Base-by-base conservation (phyloP, 1,139 yeast species). In the Saccharomycopsis hybrid region DNA sequence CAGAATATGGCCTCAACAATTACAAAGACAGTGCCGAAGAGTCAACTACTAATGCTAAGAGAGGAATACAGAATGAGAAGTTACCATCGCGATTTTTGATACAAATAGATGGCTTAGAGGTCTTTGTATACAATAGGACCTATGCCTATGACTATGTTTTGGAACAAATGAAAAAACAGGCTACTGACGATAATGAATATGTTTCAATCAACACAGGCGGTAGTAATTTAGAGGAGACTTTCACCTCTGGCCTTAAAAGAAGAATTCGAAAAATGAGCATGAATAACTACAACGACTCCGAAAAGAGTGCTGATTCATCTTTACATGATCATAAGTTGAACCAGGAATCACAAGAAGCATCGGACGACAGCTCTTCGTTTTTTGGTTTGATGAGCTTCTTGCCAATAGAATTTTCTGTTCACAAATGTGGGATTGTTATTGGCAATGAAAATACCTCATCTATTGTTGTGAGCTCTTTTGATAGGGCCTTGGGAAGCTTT, bases 401-500 rank as follows among this genome's bases (percentile, higher is more conserved):
- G 31, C 96, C 96, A 0, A 57, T 86, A 1, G 76, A 77, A 41
- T 51, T 84, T 3, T 66, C 69, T 29, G 67, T 85, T n/a, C 75
- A 72, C 45, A 82, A 78, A 52, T 90, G 92, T 1, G 85, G 95
- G 0, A 54, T 87, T 36, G 82, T 88, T 1, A 60, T 88, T 36
- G 98, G 98, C 5, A 90, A 89, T 64, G 71, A 76, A 50, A 73
- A 78, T 9, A 88, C 96, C 0, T 85, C 95, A 1, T 78, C 90
- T 0, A 67, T 92, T 9, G 57, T 85, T 44, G 80, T 88, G 2
- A 69, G 76, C 4, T 80, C 88, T 7, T 84, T 74, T 59, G 71
- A 74, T 5, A 60, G 71, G 2, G 82, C 81, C 1, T 67, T 66
- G n/a, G 89, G 90, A 0, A 57, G 72, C 0, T 54, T 84, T 1